These are phyloP conservation scores for Drosera capensis DNA, from an alignment of 148 eudicot genomes.

Conservation along the genomic window DNA sequence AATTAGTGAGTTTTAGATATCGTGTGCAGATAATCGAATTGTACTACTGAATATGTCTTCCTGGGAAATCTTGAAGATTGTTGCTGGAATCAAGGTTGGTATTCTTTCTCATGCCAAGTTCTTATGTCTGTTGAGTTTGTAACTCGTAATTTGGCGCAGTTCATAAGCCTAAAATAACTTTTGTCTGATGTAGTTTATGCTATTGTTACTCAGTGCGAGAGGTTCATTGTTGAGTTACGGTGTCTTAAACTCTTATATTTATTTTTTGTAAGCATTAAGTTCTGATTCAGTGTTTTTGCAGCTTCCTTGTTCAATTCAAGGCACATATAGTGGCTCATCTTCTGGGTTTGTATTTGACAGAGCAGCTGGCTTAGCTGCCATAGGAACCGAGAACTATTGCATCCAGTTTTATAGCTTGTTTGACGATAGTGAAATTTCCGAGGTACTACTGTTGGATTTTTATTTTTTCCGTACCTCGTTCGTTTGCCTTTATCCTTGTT, in stretches of 20 bases:
- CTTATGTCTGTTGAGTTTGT: no score
- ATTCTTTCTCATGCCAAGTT: no score
- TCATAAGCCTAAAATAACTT: no score
- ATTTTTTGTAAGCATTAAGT: slow-evolving; percentile 3
- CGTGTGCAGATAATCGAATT: slow-evolving; percentile 80
- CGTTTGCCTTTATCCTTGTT: neutral
- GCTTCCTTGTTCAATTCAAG: slow-evolving; percentile 66
- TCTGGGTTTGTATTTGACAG: slow-evolving; percentile 40
- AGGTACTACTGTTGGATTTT: slow-evolving; percentile 27
- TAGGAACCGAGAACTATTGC: slow-evolving; percentile 60
- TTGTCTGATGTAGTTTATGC: no score
- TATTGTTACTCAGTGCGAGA: no score
- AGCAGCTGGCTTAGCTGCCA: slow-evolving; percentile 48
- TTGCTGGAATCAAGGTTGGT: slow-evolving; percentile 88
- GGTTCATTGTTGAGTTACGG: neutral
- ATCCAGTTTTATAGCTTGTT: slow-evolving; percentile 82
- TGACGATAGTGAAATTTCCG: slow-evolving; percentile 63
- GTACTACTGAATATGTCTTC: slow-evolving; percentile 66
- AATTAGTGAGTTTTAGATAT: slow-evolving; percentile 41
- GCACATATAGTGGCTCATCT: slow-evolving; percentile 28
- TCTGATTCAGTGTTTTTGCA: slow-evolving; percentile 31
- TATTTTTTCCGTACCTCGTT: neutral
- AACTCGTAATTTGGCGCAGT: no score
- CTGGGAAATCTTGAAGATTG: slow-evolving; percentile 57
- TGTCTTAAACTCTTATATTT: neutral